Percentiles rank a stretch among this genome's conserved stretches.
Evolutionary conservation across 2,329 filamentous ascomycete genomes (phyloP).

Genomic region (Dothistroma pini): DNA sequence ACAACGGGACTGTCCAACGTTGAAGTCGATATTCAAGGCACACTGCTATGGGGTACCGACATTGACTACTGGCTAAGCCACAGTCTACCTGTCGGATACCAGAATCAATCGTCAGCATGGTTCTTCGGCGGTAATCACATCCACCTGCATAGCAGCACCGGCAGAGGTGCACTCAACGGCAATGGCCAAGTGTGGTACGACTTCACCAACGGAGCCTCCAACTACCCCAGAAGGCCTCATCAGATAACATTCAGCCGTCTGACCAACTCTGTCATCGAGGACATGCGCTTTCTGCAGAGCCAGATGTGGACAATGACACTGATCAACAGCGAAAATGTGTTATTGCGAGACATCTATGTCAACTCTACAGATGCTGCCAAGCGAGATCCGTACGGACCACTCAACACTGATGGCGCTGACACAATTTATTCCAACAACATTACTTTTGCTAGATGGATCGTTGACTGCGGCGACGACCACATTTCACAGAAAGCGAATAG

Average conservation of each 20-base stretch:
- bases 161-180: slow-evolving; percentile 54
- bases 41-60: slow-evolving; percentile 42
- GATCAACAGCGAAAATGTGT: slow-evolving; percentile 46
- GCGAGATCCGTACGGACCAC: slow-evolving; percentile 39
- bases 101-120: slow-evolving; percentile 56
- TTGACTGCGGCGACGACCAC: slow-evolving; percentile 53
- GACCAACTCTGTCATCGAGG: slow-evolving; percentile 48
- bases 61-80: slow-evolving; percentile 53
- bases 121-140: slow-evolving; percentile 54
- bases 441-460: slow-evolving; percentile 49
- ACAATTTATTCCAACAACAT: slow-evolving; percentile 54
- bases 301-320: slow-evolving; percentile 59
- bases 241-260: slow-evolving; percentile 51
- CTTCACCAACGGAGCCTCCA: slow-evolving; percentile 38
- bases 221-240: slow-evolving; percentile 50
- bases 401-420: slow-evolving; percentile 51
- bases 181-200: slow-evolving; percentile 61
- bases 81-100: slow-evolving; percentile 51
- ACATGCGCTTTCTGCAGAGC: slow-evolving; percentile 52
- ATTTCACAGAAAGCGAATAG: slow-evolving; percentile 56
- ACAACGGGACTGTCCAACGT: slow-evolving; percentile 46
- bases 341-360: slow-evolving; percentile 51
- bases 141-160: slow-evolving; percentile 45
- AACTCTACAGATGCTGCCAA: slow-evolving; percentile 34
- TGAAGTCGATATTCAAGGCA: slow-evolving; percentile 49